Percentiles rank a stretch among this genome's conserved stretches.
phyloP scores from a whole-genome alignment of 75 land plant genomes.

The Pinus tabuliformis region DNA sequence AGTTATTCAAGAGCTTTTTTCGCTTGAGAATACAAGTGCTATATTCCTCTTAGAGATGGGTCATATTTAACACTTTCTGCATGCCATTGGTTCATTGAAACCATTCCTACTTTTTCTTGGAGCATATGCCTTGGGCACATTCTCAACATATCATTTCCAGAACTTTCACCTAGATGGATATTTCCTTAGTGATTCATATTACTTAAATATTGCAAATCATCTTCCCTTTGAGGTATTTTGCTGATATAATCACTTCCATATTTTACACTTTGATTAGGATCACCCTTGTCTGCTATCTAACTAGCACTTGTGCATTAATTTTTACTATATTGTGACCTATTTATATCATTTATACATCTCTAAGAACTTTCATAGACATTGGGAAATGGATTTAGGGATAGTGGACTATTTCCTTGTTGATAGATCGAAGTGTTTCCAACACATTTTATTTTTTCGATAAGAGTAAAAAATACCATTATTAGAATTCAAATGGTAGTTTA shows the following conservation, averaged over 20 bases:
- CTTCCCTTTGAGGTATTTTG: constrained; percentile 1
- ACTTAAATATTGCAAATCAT: not conserved
- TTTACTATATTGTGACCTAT: not conserved
- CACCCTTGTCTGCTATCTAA: constrained; percentile 1
- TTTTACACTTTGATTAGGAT: not conserved
- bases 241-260: not conserved
- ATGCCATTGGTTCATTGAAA: not conserved
- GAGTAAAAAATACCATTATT: not conserved
- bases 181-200: constrained; percentile 3
- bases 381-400: constrained; percentile 4
- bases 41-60: not conserved
- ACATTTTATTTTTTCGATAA: not conserved
- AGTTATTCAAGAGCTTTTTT: not conserved
- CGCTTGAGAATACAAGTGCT: not conserved
- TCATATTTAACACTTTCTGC: not conserved
- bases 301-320: not conserved
- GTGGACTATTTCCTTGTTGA: constrained; percentile 1
- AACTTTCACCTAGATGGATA: not conserved
- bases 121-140: not conserved
- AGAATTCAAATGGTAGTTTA: not conserved
- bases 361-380: not conserved
- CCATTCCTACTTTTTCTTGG: not conserved
- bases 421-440: not conserved
- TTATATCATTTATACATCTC: not conserved
- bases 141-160: not conserved